These are phyloP conservation scores for Chondrostereum purpureum DNA, from an alignment of 1,284 basidiomycete species.

Conservation along the genomic window DNA sequence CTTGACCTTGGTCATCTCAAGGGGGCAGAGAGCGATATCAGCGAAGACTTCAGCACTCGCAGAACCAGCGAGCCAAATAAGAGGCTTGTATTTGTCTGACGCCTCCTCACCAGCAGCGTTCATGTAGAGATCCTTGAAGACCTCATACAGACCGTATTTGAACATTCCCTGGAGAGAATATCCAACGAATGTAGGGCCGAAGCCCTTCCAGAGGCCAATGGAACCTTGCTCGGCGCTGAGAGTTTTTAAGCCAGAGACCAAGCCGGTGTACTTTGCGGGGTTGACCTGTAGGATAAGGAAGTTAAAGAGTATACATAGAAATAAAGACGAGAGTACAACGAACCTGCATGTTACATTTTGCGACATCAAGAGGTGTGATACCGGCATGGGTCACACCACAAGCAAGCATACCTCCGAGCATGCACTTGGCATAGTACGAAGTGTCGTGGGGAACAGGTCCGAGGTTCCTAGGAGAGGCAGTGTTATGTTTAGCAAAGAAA, in stretches of 20 bases:
- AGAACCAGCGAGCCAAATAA: slow-evolving; percentile 92
- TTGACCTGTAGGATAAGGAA: slow-evolving; percentile 56
- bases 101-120: slow-evolving; percentile 82
- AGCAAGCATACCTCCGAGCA: slow-evolving; percentile 88
- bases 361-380: slow-evolving; percentile 89
- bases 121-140: slow-evolving; percentile 91
- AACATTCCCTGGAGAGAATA: slow-evolving; percentile 96
- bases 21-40: slow-evolving; percentile 79
- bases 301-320: slow-evolving; percentile 9
- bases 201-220: slow-evolving; percentile 87
- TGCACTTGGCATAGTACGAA: slow-evolving; percentile 71
- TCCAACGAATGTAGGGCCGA: slow-evolving; percentile 87
- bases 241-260: slow-evolving; percentile 65
- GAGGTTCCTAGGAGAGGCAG: slow-evolving; percentile 36
- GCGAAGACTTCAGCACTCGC: slow-evolving; percentile 95
- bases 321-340: slow-evolving; percentile 30
- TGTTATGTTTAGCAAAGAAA: slow-evolving; percentile 10
- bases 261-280: slow-evolving; percentile 71
- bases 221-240: slow-evolving; percentile 81
- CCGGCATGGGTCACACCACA: slow-evolving; percentile 94
- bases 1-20: slow-evolving; percentile 84
- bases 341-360: slow-evolving; percentile 98
- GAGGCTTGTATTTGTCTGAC: slow-evolving; percentile 83
- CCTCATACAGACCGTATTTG: slow-evolving; percentile 95
- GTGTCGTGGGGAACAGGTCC: slow-evolving; percentile 68